These are phyloP conservation scores for Hemileccinum rubropunctum DNA, from an alignment of 768 basidiomycete species.

Conservation along the genomic window DNA sequence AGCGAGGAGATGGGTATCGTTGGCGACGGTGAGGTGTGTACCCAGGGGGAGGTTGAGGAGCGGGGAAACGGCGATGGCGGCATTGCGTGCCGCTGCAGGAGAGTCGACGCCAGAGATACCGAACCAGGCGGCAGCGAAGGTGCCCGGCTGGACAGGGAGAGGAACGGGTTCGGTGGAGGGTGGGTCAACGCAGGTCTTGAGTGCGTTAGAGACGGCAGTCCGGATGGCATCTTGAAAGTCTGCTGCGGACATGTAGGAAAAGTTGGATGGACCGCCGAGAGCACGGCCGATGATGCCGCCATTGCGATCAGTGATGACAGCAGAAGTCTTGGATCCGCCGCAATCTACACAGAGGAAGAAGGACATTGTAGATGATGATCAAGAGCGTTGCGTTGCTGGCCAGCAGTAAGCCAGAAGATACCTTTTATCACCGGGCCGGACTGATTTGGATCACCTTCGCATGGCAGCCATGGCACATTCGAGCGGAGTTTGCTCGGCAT, in stretches of 20 bases:
- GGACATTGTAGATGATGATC: slow-evolving; percentile 37
- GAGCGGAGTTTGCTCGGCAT: background rate
- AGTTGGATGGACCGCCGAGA: slow-evolving; percentile 78
- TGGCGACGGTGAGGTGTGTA: slow-evolving; percentile 58
- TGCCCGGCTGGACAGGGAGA: slow-evolving; percentile 37
- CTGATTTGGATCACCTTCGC: too few relatives aligned
- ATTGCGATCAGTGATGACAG: slow-evolving; percentile 55
- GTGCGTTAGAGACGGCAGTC: slow-evolving; percentile 51
- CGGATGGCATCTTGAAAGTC: slow-evolving; percentile 55
- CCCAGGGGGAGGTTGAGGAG: slow-evolving; percentile 59
- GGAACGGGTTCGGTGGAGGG: slow-evolving; percentile 35
- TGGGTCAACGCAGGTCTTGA: slow-evolving; percentile 43
- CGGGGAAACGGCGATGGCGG: slow-evolving; percentile 51
- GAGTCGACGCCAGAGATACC: slow-evolving; percentile 84
- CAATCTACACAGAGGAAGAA: slow-evolving; percentile 84
- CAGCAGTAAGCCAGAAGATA: too few relatives aligned
- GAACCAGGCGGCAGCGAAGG: slow-evolving; percentile 75
- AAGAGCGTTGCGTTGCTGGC: too few relatives aligned
- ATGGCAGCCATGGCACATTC: too few relatives aligned
- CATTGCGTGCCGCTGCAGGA: slow-evolving; percentile 52
- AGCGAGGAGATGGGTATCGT: slow-evolving; percentile 84
- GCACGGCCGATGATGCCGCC: slow-evolving; percentile 69
- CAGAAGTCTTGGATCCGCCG: slow-evolving; percentile 86
- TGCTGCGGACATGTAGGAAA: slow-evolving; percentile 69
- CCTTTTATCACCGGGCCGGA: too few relatives aligned